phyloP scores from a whole-genome alignment of 768 basidiomycete genomes.

The Tricholomella constricta region DNA sequence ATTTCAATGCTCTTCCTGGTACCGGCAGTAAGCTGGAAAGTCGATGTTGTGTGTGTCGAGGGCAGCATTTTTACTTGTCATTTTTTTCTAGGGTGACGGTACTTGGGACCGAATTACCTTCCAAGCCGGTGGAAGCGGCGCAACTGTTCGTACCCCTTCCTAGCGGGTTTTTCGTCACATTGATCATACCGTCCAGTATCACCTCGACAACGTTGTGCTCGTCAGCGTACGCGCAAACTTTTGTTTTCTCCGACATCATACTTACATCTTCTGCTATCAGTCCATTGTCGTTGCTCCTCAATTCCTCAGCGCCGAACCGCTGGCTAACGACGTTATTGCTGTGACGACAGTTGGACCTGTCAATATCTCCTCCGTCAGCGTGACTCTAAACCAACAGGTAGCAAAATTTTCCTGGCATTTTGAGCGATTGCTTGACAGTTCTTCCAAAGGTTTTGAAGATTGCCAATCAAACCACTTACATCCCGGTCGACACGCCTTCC shows the following conservation, averaged over 20 bases:
- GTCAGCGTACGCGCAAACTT: constrained; percentile 35
- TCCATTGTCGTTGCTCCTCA: constrained; percentile 46
- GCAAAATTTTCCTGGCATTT: neutral
- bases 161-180: neutral
- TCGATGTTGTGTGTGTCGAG: constrained; percentile 2
- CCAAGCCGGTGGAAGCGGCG: constrained; percentile 50
- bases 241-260: neutral
- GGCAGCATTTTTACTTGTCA: too few relatives aligned
- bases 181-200: constrained; percentile 33
- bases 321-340: constrained; percentile 48
- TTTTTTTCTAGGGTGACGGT: constrained; percentile 31
- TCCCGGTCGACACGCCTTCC: constrained; percentile 47
- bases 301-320: constrained; percentile 54
- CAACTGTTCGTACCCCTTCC: constrained; percentile 29
- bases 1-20: constrained; percentile 50
- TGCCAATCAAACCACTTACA: constrained; percentile 37
- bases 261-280: constrained; percentile 19
- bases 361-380: constrained; percentile 38
- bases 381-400: constrained; percentile 43
- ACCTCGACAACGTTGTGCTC: constrained; percentile 52
- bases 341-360: constrained; percentile 51
- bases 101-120: constrained; percentile 54
- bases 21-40: constrained; percentile 38
- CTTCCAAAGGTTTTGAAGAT: constrained; percentile 36
- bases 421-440: too few relatives aligned